These are phyloP conservation scores for Camelina laxa DNA, from an alignment of 345 rosid genomes.

Conservation along the genomic window DNA sequence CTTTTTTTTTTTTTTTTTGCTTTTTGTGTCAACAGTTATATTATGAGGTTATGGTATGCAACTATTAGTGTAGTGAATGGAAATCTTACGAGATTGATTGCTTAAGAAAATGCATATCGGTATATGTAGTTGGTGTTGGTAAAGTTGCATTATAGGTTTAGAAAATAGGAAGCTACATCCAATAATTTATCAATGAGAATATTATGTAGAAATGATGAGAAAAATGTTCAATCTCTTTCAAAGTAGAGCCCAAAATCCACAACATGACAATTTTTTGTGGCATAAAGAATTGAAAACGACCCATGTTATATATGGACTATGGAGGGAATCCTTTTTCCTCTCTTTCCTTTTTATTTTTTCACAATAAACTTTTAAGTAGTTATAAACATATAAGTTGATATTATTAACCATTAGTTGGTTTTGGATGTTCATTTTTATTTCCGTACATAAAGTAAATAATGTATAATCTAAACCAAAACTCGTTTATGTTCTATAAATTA, in stretches of 20 bases:
- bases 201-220: constrained; percentile 41
- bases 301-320: constrained; percentile 30
- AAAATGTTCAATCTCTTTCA: constrained; percentile 45
- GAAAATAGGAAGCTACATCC: constrained; percentile 14
- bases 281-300: constrained; percentile 44
- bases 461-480: not conserved
- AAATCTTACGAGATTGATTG: not conserved
- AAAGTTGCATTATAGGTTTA: constrained; percentile 38
- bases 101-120: not conserved
- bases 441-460: not conserved
- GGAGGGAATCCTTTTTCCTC: constrained; percentile 33
- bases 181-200: constrained; percentile 40
- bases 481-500: not conserved
- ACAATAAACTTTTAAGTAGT: not conserved
- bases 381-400: not conserved
- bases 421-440: not conserved
- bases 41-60: not conserved
- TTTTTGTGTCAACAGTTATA: not conserved
- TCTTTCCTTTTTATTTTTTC: not conserved
- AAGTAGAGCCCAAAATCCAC: constrained; percentile 46
- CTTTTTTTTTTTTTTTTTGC: too few species aligned
- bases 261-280: constrained; percentile 41
- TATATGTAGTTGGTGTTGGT: constrained; percentile 31
- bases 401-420: not conserved
- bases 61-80: not conserved